Percentiles rank a stretch among this genome's conserved stretches.
Evolutionary conservation across 2,329 filamentous ascomycete genomes (phyloP).

Genomic region (Sclerotinia minor): DNA sequence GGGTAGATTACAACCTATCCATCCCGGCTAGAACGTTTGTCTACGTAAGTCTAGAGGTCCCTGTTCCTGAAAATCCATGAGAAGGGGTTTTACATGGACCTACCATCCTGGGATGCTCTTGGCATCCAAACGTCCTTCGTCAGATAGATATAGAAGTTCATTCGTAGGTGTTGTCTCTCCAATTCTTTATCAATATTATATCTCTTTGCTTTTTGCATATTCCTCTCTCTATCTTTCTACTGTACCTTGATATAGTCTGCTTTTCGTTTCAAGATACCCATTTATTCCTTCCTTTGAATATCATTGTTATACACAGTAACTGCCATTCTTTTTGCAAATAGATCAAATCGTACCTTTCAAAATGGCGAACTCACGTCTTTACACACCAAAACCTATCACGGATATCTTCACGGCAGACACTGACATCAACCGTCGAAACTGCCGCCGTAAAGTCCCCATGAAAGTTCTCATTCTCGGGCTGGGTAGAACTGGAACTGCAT

Average conservation of each 20-base stretch:
- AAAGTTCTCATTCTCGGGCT: constrained; percentile 69
- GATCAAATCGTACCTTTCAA: constrained; percentile 11
- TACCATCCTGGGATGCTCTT: not conserved
- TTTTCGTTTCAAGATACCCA: constrained; percentile 16
- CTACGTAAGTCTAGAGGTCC: constrained; percentile 20
- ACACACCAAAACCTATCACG: constrained; percentile 50
- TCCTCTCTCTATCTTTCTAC: not conserved
- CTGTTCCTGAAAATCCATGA: constrained; percentile 3
- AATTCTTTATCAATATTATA: not conserved
- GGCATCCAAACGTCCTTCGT: not conserved
- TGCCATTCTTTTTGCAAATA: not conserved
- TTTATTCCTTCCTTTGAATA: not conserved
- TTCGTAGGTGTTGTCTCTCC: not conserved
- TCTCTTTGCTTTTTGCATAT: not conserved
- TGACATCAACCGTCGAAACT: constrained; percentile 65
- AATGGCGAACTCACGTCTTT: constrained; percentile 31
- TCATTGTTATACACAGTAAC: not conserved
- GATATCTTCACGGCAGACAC: constrained; percentile 66
- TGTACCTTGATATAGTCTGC: not conserved
- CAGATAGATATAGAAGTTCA: constrained; percentile 6
- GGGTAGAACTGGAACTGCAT: constrained; percentile 69
- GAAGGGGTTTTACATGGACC: constrained; percentile 9
- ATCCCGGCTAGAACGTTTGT: constrained; percentile 6
- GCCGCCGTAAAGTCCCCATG: constrained; percentile 68
- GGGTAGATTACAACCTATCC: not conserved